These are phyloP conservation scores for Lolium rigidum DNA, from an alignment of 176 grass and related monocot genomes.

Conservation along the genomic window DNA sequence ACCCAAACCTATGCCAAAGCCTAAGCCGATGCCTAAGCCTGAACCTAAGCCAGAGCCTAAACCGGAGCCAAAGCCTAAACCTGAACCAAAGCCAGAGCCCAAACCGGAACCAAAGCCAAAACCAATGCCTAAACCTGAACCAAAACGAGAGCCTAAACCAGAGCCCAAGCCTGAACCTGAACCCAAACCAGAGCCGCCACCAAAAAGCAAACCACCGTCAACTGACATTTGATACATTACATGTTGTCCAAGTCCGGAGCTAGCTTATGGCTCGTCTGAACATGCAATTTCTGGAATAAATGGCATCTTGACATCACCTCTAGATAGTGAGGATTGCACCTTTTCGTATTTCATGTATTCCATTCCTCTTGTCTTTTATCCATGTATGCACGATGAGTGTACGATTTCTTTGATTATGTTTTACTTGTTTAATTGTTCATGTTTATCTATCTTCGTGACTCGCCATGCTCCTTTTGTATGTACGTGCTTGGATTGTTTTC, in stretches of 20 bases:
- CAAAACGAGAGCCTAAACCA: neutral
- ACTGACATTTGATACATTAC: neutral
- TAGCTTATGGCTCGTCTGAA: neutral
- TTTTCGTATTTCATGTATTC: neutral
- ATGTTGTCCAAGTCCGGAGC: neutral
- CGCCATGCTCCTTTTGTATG: too few species aligned
- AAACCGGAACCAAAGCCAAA: neutral
- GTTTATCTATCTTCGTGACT: neutral
- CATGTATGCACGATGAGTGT: neutral
- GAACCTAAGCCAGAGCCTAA: neutral
- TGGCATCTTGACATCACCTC: neutral
- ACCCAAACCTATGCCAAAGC: neutral
- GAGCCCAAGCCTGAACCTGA: neutral
- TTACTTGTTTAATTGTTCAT: neutral
- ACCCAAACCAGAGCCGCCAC: neutral
- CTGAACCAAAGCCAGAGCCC: neutral
- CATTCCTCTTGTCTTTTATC: neutral
- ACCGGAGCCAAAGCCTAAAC: neutral
- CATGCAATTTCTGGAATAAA: neutral
- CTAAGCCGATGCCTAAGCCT: neutral
- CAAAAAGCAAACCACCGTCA: neutral
- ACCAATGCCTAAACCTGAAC: neutral
- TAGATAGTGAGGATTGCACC: neutral
- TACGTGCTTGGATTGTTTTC: neutral
- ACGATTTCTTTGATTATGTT: neutral